These are phyloP conservation scores for Coffea eugenioides DNA, from an alignment of 257 asterid species.

Conservation along the genomic window DNA sequence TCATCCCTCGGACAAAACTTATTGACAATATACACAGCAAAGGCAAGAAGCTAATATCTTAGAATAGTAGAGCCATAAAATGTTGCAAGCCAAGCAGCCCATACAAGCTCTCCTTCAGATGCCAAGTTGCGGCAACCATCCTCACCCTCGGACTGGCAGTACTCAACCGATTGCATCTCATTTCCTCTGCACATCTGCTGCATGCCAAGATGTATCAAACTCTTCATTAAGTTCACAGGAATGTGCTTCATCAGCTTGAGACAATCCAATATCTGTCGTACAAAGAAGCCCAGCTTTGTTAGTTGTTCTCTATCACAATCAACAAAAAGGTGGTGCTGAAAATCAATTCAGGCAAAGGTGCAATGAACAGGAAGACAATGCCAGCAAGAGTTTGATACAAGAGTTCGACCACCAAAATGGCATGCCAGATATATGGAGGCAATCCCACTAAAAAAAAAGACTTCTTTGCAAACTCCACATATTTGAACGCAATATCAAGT, in stretches of 20 bases:
- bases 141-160: background rate
- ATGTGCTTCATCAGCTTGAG: background rate
- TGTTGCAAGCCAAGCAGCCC: background rate
- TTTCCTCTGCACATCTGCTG: background rate
- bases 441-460: background rate
- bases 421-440: background rate
- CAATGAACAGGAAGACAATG: background rate
- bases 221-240: slow-evolving; percentile 1
- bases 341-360: background rate
- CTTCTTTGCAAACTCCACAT: background rate
- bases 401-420: background rate
- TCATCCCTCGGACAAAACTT: background rate
- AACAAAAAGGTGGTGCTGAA: background rate
- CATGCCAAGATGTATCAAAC: background rate
- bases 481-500: background rate
- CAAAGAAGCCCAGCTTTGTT: background rate
- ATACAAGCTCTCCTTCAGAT: background rate
- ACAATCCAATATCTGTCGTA: background rate
- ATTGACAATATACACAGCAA: background rate
- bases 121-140: background rate
- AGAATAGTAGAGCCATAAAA: background rate
- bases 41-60: too few relatives aligned
- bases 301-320: background rate
- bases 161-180: background rate
- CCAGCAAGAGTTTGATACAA: background rate